Evolutionary conservation across 768 basidiomycete species (phyloP), one percentile per base, ranked within the genome.

Genomic region (Russula griseocarnosa): DNA sequence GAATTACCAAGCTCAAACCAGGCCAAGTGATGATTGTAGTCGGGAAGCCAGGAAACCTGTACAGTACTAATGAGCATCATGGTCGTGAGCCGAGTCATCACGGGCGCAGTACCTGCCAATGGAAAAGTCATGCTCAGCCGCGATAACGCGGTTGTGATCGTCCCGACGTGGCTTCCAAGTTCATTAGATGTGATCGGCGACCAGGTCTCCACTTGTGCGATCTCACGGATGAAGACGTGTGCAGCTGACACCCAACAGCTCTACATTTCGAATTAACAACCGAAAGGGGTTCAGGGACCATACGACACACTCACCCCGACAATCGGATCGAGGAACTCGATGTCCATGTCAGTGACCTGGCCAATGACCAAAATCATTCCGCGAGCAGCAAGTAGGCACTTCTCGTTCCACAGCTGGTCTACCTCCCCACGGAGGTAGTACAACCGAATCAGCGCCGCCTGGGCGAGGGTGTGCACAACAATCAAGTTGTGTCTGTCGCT

Each of bases 281-380:
- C 51, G 10, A 62, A 22, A 4, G 16, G 8, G 40, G 10, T 2
- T 18, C 3, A 1, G 44, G 61, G 22, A 34, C 60, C 46, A 60
- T 46, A 16, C 50, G 51, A 47, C 44, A 44, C 55, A 75, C 87
- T 67, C 77, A 90, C 88, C 57, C 86, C 87, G 66, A 90, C 79
- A 66, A 90, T 83, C 28, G 89, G 89, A 75, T 92, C 89, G n/a
- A 90, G 79, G 73, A 83, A 86, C 44, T 82, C 79, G 66, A 83
- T 86, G 69, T 90, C 88, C 68, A 79, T 73, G 28, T 89, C 86
- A 28, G 79, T 73, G 60, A 90, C 77, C 65, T 83, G 82, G 69
- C 85, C 85, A 70, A 86, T 80, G 70, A 90, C 74, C 46, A 81
- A 76, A 57, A 83, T 79, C 66, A 83, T 82, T 40, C 82, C 76